Evolutionary conservation across 23 red algal genomes (phyloP), one percentile per base, ranked within the genome.

Genomic region (Gracilaria caudata): DNA sequence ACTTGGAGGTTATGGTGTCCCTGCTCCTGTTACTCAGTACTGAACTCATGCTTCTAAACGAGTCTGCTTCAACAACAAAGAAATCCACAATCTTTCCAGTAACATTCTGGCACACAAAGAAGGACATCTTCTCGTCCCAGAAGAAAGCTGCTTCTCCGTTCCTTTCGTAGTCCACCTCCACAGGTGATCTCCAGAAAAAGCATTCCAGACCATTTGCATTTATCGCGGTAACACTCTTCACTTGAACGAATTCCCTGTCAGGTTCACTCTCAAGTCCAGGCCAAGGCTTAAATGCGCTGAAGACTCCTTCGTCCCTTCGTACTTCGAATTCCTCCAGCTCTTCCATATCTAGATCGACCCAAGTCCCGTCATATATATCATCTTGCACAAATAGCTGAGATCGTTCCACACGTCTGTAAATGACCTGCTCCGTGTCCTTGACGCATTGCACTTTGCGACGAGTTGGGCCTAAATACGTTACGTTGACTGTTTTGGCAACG

Each of bases 91-190:
- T 16, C 3, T 68, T 68, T 35, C n/a, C 28, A 8, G 63, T 68
- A 33, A 68, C 63, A 35, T 68, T 68, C 28, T 68, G 63, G 34
- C 63, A 68, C 4, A 68, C 63, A 68, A 68, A 68, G 5, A 16
- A 61, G 6, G 6, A 11, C 11, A 45, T 45, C 11, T 11, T 4
- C n/a, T n/a, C n/a, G n/a, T n/a, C n/a, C n/a, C n/a, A n/a, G 43
- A 7, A 57, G 9, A 57, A 57, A 1, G 33, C 9, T 68, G 34
- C 6, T 13, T 38, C 30, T 2, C 34, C 2, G 3, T 4, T 7
- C 28, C 28, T 5, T 33, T 68, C 28, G n/a, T 4, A 35, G 9
- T 7, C 28, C 12, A 13, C 4, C 28, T 33, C 25, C 6, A 68
- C 4, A 13, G 28, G 12, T 35, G 63, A 5, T 12, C 63, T 9